A percentile compares a stretch with the other conserved stretches of the same genome.
phyloP scores from a whole-genome alignment of 2,329 filamentous ascomycete genomes.

The Lachnellula hyalina region DNA sequence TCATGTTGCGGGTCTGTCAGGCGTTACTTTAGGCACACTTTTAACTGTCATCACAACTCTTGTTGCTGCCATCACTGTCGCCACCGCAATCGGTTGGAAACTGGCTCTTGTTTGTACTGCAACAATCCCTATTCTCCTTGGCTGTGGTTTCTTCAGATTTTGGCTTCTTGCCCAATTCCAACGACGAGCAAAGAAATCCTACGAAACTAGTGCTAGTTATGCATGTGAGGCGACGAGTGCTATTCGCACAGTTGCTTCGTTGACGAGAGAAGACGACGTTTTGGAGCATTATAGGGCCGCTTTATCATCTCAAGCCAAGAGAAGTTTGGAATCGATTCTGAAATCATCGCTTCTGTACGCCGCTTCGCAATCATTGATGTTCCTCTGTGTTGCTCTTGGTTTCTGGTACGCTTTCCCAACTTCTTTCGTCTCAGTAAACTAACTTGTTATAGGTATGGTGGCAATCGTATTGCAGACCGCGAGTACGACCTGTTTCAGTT shows the following conservation, averaged over 20 bases:
- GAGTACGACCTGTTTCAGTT: conserved; percentile 82
- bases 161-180: conserved; percentile 78
- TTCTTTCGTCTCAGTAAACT: neutral
- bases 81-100: conserved; percentile 80
- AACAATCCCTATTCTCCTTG: conserved; percentile 70
- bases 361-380: conserved; percentile 75
- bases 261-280: conserved; percentile 83
- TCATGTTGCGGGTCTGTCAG: conserved; percentile 80
- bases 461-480: conserved; percentile 61
- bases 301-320: conserved; percentile 60
- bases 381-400: conserved; percentile 77
- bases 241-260: conserved; percentile 86
- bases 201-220: conserved; percentile 75
- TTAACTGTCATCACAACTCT: conserved; percentile 77
- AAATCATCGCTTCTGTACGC: conserved; percentile 78
- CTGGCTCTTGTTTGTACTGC: conserved; percentile 76
- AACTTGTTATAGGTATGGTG: conserved; percentile 54
- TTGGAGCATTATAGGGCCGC: conserved; percentile 63
- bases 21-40: conserved; percentile 80
- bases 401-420: conserved; percentile 58
- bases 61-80: conserved; percentile 63
- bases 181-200: conserved; percentile 70
- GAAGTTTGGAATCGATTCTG: conserved; percentile 66
- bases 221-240: conserved; percentile 92
- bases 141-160: conserved; percentile 83